Conservation (phyloP, 2,329 filamentous ascomycete genomes). For the Kalaharituber pfeilii region DNA sequence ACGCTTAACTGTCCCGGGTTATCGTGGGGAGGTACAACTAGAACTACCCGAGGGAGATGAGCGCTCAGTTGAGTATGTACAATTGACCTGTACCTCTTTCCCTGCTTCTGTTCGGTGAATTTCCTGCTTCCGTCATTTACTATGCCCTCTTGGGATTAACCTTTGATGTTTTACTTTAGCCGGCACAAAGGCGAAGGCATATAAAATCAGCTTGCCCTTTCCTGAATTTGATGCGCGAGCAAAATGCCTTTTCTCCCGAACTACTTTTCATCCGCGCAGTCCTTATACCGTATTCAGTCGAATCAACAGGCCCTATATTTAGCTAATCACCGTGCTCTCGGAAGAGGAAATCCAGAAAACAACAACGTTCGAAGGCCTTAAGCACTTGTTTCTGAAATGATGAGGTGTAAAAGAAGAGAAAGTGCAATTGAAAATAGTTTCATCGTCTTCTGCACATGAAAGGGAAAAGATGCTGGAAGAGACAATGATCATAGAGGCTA, state of each 20-base stretch:
- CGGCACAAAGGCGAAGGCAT: too few relatives aligned
- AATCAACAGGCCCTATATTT: too few relatives aligned
- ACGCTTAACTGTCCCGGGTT: conserved; percentile 17
- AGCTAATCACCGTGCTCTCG: too few relatives aligned
- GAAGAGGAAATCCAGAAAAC: conserved; percentile 18
- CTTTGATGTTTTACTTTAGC: not conserved
- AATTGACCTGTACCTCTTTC: not conserved
- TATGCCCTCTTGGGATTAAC: too few relatives aligned
- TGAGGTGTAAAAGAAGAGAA: conserved; percentile 15
- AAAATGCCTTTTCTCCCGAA: too few relatives aligned
- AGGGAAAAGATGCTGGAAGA: not conserved
- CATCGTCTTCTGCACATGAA: too few relatives aligned
- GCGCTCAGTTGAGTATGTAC: conserved; percentile 22
- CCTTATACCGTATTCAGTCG: too few relatives aligned
- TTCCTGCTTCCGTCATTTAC: not conserved
- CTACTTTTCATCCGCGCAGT: too few relatives aligned
- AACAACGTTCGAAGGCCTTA: conserved; percentile 22
- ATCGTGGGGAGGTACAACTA: conserved; percentile 10
- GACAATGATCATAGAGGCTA: not conserved
- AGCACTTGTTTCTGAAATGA: conserved; percentile 20
- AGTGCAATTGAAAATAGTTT: not conserved
- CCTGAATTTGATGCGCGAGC: too few relatives aligned
- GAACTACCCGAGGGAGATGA: conserved; percentile 20
- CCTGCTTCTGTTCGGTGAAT: not conserved
- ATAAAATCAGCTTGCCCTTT: too few relatives aligned